A percentile compares a stretch with the other conserved stretches of the same genome.
Evolutionary conservation across 2,329 filamentous ascomycete species (phyloP).

Genomic region (Fusarium sp.): DNA sequence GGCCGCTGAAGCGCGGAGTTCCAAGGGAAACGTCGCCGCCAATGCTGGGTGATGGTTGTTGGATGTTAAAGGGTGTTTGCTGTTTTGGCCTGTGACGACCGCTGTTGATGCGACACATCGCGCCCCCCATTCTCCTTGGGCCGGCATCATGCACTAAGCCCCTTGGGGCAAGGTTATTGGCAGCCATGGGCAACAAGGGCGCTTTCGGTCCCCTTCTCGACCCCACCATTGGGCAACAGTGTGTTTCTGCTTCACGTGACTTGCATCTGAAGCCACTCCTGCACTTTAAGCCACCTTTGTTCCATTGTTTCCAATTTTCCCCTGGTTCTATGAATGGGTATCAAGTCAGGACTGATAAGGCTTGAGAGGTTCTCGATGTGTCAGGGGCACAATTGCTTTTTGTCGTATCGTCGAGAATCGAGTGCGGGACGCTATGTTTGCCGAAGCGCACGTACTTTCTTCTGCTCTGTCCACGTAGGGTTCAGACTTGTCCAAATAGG

Average conservation of each 20-base stretch:
- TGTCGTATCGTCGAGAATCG: not conserved
- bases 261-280: not conserved
- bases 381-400: not conserved
- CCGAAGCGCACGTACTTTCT: not conserved
- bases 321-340: slow-evolving; percentile 19
- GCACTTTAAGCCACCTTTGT: slow-evolving; percentile 6
- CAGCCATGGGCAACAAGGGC: slow-evolving; percentile 50
- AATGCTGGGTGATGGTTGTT: slow-evolving; percentile 38
- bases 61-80: slow-evolving; percentile 37
- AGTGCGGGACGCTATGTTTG: not conserved
- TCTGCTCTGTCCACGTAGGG: not conserved
- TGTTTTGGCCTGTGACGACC: slow-evolving; percentile 44
- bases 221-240: slow-evolving; percentile 41
- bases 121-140: slow-evolving; percentile 45
- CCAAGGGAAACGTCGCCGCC: slow-evolving; percentile 41
- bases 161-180: slow-evolving; percentile 38
- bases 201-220: slow-evolving; percentile 24
- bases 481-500: not conserved
- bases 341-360: not conserved
- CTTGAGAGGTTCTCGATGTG: not conserved
- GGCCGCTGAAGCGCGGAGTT: slow-evolving; percentile 45
- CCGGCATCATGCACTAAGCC: slow-evolving; percentile 37
- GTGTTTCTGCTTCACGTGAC: slow-evolving; percentile 39
- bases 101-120: slow-evolving; percentile 47
- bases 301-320: not conserved